phyloP scores from a whole-genome alignment of 2,329 filamentous ascomycete genomes.

The Trichoderma guizhouense region DNA sequence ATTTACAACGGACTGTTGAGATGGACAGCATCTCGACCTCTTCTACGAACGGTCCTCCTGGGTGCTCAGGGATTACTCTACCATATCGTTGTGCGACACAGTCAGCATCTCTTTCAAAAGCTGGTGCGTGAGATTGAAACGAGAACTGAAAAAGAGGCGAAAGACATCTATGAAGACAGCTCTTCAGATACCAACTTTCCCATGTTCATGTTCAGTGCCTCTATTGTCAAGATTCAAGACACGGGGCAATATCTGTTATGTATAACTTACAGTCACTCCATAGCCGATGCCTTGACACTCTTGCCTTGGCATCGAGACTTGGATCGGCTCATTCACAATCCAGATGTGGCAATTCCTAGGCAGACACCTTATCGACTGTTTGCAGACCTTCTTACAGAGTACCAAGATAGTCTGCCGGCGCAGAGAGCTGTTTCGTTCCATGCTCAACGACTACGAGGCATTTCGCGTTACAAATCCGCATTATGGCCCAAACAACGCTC shows the following conservation, averaged over 20 bases:
- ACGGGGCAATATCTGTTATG: constrained; percentile 24
- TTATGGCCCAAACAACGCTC: constrained; percentile 34
- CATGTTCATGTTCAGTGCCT: constrained; percentile 32
- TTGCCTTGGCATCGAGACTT: constrained; percentile 34
- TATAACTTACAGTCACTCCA: constrained; percentile 35
- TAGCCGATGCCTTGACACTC: constrained; percentile 35
- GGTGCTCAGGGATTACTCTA: constrained; percentile 22
- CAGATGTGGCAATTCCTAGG: constrained; percentile 20
- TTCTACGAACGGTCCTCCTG: constrained; percentile 31
- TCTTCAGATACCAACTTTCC: constrained; percentile 21
- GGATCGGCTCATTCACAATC: constrained; percentile 29
- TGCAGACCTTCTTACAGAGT: constrained; percentile 32
- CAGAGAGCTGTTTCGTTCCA: constrained; percentile 30
- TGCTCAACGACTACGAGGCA: constrained; percentile 32
- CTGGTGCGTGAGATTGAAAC: constrained; percentile 28
- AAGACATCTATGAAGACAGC: constrained; percentile 23
- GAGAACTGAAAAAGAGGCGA: constrained; percentile 24
- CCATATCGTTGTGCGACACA: constrained; percentile 29
- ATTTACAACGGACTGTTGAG: constrained; percentile 29
- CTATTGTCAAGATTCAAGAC: constrained; percentile 25
- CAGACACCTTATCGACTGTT: constrained; percentile 32
- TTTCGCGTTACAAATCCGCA: constrained; percentile 31
- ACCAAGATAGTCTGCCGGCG: constrained; percentile 29
- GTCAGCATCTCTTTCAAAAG: constrained; percentile 24
- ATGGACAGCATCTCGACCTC: constrained; percentile 27